Conservation (phyloP, 2,329 filamentous ascomycete species). For the Botryosphaeria dothidea region DNA sequence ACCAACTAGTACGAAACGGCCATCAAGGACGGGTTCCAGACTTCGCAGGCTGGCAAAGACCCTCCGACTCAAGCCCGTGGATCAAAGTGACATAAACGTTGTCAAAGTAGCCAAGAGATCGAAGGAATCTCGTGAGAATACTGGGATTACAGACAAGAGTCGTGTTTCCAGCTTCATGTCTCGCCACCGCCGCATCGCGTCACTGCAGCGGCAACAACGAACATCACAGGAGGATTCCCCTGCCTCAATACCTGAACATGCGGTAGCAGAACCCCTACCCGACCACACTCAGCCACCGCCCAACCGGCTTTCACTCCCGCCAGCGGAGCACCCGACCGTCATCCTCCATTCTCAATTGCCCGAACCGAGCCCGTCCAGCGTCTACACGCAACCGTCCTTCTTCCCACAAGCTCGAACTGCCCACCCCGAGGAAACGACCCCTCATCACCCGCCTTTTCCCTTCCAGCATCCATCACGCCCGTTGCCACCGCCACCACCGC, state of each 20-base stretch:
- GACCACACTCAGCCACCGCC: not conserved
- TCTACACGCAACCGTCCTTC: not conserved
- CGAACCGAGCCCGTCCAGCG: not conserved
- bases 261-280: not conserved
- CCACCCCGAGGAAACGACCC: not conserved
- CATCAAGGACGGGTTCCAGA: not conserved
- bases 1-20: not conserved
- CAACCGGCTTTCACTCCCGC: not conserved
- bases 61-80: not conserved
- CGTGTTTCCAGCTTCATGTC: not conserved
- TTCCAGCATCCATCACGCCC: not conserved
- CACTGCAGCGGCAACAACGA: not conserved
- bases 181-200: not conserved
- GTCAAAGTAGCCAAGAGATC: not conserved
- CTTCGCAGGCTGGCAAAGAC: not conserved
- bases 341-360: not conserved
- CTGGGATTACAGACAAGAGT: not conserved
- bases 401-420: not conserved
- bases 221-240: not conserved
- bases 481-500: not conserved
- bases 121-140: too few relatives aligned
- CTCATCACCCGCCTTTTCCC: constrained; percentile 1
- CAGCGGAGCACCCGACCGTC: not conserved
- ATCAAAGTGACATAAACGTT: not conserved
- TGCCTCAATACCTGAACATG: not conserved